A percentile compares a stretch with the other conserved stretches of the same genome.
Evolutionary conservation across 441 rosid species (phyloP).

Genomic region (Sinapis alba): DNA sequence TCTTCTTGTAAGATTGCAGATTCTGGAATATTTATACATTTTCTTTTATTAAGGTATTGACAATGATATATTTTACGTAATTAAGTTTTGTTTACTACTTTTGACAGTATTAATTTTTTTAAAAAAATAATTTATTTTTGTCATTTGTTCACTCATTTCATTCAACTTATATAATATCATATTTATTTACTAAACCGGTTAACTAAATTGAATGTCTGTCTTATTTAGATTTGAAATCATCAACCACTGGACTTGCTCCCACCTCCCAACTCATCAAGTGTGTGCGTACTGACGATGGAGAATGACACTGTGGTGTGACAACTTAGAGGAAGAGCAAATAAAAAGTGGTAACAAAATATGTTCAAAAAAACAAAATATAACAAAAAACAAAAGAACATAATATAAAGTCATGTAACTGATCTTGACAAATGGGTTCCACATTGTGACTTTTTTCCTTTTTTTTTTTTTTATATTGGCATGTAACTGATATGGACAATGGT

Average conservation of each 20-base stretch:
- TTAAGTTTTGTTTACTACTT: not conserved
- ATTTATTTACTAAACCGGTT: not conserved
- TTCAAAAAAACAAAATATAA: too few relatives aligned
- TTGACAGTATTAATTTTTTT: too few relatives aligned
- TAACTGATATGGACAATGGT: constrained; percentile 32
- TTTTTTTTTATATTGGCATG: not conserved
- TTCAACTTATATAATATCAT: not conserved
- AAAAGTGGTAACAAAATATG: not conserved
- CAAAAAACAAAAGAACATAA: not conserved
- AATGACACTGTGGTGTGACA: not conserved
- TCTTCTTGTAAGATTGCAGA: not conserved
- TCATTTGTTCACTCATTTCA: not conserved
- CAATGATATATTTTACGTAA: not conserved
- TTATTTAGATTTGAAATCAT: not conserved
- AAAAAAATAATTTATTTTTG: not conserved
- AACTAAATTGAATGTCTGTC: not conserved
- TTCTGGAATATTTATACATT: not conserved
- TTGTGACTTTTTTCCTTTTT: not conserved
- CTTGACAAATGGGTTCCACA: constrained; percentile 20
- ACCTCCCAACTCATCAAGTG: not conserved
- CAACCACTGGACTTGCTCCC: not conserved
- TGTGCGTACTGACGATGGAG: constrained; percentile 4
- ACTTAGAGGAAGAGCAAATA: not conserved
- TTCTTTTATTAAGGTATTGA: not conserved
- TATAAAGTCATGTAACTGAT: not conserved